phyloP scores from a whole-genome alignment of 768 basidiomycete genomes.

The Solioccasus polychromus region DNA sequence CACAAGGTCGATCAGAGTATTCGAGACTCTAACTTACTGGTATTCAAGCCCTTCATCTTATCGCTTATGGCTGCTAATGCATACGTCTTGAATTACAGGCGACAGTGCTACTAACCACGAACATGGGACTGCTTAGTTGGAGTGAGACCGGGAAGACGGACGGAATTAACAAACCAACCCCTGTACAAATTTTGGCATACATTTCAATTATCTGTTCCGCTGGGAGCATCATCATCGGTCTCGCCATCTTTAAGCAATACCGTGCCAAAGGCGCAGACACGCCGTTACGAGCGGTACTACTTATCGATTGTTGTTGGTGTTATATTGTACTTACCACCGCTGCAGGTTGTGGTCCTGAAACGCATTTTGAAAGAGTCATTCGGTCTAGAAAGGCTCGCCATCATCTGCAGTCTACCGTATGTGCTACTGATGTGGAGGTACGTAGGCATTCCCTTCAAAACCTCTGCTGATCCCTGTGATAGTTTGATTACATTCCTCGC shows the following conservation, averaged over 20 bases:
- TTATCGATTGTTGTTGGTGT: not conserved
- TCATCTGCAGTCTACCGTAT: constrained; percentile 41
- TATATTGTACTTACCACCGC: not conserved
- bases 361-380: constrained; percentile 24
- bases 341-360: constrained; percentile 24
- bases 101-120: constrained; percentile 27
- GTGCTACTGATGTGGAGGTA: constrained; percentile 41
- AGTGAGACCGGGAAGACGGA: constrained; percentile 1
- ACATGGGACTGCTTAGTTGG: constrained; percentile 24
- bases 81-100: constrained; percentile 13
- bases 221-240: constrained; percentile 30
- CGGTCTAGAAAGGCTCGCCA: constrained; percentile 37
- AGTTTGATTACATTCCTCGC: constrained; percentile 36
- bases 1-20: constrained; percentile 31
- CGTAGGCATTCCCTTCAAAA: constrained; percentile 3
- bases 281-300: constrained; percentile 29
- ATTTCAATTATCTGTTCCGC: constrained; percentile 27
- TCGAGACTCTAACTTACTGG: constrained; percentile 31
- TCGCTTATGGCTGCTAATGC: not conserved
- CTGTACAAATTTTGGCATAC: constrained; percentile 26
- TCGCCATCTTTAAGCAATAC: constrained; percentile 32
- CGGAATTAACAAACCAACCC: constrained; percentile 9
- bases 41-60: constrained; percentile 1
- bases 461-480: no score
- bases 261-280: constrained; percentile 32